Percentiles rank a stretch among this genome's conserved stretches.
Conservation (phyloP, 495 filamentous ascomycete genomes). For the Penicillium silybi region DNA sequence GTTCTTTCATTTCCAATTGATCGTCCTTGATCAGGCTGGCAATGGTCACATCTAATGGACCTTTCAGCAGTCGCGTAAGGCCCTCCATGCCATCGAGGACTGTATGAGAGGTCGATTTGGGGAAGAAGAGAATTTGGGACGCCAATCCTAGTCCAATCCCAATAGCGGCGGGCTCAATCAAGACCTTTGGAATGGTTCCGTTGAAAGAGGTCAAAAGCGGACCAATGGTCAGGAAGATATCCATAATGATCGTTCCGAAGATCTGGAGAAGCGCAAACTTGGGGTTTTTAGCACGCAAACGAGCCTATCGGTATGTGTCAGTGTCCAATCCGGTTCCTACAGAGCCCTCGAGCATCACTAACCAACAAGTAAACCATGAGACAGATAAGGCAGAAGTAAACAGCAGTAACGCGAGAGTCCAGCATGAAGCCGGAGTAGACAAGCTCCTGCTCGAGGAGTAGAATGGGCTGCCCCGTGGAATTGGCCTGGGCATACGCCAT, state of each 20-base stretch:
- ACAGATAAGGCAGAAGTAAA: constrained; percentile 34
- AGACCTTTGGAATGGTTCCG: constrained; percentile 33
- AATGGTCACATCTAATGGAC: constrained; percentile 24
- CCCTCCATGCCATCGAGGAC: constrained; percentile 34
- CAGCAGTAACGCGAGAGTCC: constrained; percentile 35
- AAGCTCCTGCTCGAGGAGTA: constrained; percentile 19
- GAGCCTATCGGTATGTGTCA: constrained; percentile 19
- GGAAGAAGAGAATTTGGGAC: constrained; percentile 37
- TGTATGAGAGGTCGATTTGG: constrained; percentile 35
- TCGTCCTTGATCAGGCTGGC: constrained; percentile 14
- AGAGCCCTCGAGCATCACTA: neutral
- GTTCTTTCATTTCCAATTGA: constrained; percentile 6
- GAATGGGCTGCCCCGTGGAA: constrained; percentile 24
- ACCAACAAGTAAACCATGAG: constrained; percentile 38
- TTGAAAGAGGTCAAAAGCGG: constrained; percentile 35
- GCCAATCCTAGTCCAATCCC: constrained; percentile 37
- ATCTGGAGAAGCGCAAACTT: constrained; percentile 32
- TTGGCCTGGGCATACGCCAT: constrained; percentile 28
- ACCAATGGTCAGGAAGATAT: constrained; percentile 31
- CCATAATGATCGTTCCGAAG: constrained; percentile 37
- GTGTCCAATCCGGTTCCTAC: neutral
- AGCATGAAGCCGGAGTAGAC: constrained; percentile 39
- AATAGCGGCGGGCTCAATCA: constrained; percentile 35
- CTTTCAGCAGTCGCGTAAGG: constrained; percentile 26
- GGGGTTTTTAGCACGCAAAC: constrained; percentile 36